Evolutionary conservation across 2,329 filamentous ascomycete genomes (phyloP), one percentile per base, ranked within the genome.

Genomic region (Boeremia exigua): DNA sequence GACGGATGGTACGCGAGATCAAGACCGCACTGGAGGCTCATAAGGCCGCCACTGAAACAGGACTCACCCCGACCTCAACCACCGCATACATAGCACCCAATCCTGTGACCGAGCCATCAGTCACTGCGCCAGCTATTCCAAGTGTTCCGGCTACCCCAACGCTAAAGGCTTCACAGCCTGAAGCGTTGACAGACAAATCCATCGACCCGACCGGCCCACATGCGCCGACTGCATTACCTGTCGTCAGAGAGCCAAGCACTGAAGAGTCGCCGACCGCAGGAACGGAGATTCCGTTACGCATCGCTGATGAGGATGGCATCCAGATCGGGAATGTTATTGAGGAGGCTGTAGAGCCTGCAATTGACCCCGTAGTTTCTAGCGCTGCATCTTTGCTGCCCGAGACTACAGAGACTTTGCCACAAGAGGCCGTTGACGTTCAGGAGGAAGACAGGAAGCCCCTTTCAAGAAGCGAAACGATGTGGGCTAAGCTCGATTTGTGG

Each of bases 1-100:
- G 81, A 70, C 82, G 92, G 67, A 84, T 99, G 59, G 91, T 98
- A 54, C 86, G 84, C 64, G 93, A 92, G 75, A 88, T 92, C 53
- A 75, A 73, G 54, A 64, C 48, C 15, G 61, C 70, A 2, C 45
- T 77, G 27, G 73, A 76, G 47, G 68, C 69, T 14, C 72, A 75
- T 27, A 69, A 68, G 34, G 51, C 60, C 14, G 59, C 61, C 11
- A 42, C 58, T 12, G 65, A 66, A 17, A 38, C 65, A 23, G 43
- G 59, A 17, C 17, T 56, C n/a, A 40, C 37, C 11, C 23, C 56
- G 1, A 34, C 46, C 10, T 23, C 50, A 11, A 40, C 61, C 9
- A 36, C 53, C 11, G 32, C 55, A 6, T 38, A 52, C 8, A 25
- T 40, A 11, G 37, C 48, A 14, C 43, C 53, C 17, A 34, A 54